Conservation (phyloP, 768 basidiomycete genomes). For the Serendipita sp. region DNA sequence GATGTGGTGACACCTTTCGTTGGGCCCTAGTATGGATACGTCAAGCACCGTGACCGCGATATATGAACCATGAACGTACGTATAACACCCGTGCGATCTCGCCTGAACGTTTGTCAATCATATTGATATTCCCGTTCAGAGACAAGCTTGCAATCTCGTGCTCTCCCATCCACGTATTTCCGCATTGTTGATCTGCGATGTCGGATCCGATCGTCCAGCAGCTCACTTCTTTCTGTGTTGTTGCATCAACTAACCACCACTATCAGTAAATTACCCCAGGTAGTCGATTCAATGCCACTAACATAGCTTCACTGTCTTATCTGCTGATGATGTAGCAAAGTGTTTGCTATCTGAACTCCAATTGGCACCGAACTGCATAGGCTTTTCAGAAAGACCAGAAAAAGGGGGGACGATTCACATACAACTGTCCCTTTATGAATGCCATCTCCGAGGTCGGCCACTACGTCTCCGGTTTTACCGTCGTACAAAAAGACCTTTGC, state of each 20-base stretch:
- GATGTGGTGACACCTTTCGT: constrained; percentile 62
- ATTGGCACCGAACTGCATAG: constrained; percentile 47
- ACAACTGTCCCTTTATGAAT: constrained; percentile 66
- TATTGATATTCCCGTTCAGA: constrained; percentile 60
- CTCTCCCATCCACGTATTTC: constrained; percentile 66
- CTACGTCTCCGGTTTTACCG: constrained; percentile 70
- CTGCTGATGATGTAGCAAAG: constrained; percentile 70
- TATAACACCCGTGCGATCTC: constrained; percentile 45
- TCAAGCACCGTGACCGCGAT: background rate
- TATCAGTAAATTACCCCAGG: background rate
- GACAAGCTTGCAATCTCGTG: constrained; percentile 69
- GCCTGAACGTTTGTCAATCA: constrained; percentile 60
- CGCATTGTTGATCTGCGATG: constrained; percentile 71
- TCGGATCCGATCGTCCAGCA: constrained; percentile 62
- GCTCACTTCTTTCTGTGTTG: constrained; percentile 45
- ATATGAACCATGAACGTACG: constrained; percentile 24
- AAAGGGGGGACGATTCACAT: constrained; percentile 18
- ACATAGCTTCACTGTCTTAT: constrained; percentile 82
- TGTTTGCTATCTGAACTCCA: constrained; percentile 66
- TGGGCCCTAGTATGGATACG: constrained; percentile 38
- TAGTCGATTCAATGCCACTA: constrained; percentile 16
- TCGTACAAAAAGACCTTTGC: constrained; percentile 78
- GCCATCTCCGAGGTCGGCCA: constrained; percentile 49
- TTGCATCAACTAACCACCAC: constrained; percentile 56
- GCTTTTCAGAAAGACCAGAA: background rate